phyloP scores from a whole-genome alignment of 306 rosid genomes.

The Neltuma alba region DNA sequence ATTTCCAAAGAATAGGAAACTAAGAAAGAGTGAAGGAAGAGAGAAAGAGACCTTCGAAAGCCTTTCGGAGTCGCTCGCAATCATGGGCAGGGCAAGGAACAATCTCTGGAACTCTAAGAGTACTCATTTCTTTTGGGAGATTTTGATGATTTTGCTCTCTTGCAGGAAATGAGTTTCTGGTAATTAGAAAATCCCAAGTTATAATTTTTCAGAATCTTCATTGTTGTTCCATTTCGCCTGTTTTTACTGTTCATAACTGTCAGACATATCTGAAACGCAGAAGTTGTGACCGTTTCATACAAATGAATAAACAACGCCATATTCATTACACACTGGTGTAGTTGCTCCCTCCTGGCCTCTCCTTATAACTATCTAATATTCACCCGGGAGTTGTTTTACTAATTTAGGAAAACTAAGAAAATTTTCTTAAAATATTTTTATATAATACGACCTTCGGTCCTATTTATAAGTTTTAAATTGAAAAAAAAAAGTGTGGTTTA shows the following conservation, averaged over 20 bases:
- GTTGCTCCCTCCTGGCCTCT: too few species aligned
- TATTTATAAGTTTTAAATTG: too few species aligned
- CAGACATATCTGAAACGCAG: background rate
- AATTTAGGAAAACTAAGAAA: too few species aligned
- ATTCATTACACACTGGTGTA: too few species aligned
- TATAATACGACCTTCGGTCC: too few species aligned
- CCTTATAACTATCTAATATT: too few species aligned
- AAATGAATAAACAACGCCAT: background rate
- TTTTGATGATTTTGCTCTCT: background rate
- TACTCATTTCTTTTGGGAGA: constrained; percentile 43
- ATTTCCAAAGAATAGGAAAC: background rate
- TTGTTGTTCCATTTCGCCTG: background rate
- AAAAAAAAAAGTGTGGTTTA: too few species aligned
- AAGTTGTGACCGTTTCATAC: background rate
- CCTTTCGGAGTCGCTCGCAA: constrained; percentile 61
- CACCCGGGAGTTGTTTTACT: too few species aligned
- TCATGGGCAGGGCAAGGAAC: constrained; percentile 80
- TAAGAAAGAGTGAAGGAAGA: constrained; percentile 10
- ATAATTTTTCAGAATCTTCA: background rate
- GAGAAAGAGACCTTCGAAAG: constrained; percentile 75
- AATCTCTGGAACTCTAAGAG: constrained; percentile 67
- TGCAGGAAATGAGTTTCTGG: constrained; percentile 18
- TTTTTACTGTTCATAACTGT: background rate
- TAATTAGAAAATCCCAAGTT: constrained; percentile 4
- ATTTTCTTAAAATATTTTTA: too few species aligned